Conservation (phyloP, 192 early-diverging fungal genomes). For the Coemansia sp. region DNA sequence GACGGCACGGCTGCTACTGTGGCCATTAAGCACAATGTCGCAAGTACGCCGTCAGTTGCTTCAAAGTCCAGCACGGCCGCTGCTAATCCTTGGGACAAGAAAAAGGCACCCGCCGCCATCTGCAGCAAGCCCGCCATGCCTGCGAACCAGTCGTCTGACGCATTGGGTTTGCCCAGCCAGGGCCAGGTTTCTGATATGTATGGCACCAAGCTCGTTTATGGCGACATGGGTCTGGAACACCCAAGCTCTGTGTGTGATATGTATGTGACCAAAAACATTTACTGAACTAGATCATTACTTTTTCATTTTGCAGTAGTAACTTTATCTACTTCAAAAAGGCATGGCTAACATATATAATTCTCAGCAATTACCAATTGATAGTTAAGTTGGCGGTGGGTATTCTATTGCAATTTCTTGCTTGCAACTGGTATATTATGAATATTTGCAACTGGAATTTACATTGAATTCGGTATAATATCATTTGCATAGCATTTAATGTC, state of each 20-base stretch:
- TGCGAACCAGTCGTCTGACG: too few species aligned
- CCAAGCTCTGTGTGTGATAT: constrained; percentile 14
- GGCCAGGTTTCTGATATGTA: constrained; percentile 26
- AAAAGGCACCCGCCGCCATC: too few species aligned
- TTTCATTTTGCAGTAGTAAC: background rate
- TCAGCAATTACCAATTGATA: too few species aligned
- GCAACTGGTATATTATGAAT: too few species aligned
- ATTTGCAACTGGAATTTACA: too few species aligned
- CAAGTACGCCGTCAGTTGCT: background rate
- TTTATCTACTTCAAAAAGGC: too few species aligned
- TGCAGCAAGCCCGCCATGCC: constrained; percentile 1
- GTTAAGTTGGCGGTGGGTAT: too few species aligned
- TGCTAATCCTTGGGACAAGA: constrained; percentile 38
- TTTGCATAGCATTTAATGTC: too few species aligned
- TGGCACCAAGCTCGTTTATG: constrained; percentile 23
- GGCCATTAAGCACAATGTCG: constrained; percentile 58
- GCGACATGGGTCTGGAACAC: constrained; percentile 21
- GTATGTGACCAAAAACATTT: constrained; percentile 33
- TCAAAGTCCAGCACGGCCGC: constrained; percentile 6
- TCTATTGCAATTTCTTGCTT: too few species aligned
- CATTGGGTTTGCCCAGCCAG: constrained; percentile 15
- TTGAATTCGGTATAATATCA: too few species aligned
- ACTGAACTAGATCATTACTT: constrained; percentile 1
- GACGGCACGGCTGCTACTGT: constrained; percentile 81
- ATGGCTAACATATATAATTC: too few species aligned